Conservation (phyloP, 768 basidiomycete species). For the Chalciporus pseudorubinellus region DNA sequence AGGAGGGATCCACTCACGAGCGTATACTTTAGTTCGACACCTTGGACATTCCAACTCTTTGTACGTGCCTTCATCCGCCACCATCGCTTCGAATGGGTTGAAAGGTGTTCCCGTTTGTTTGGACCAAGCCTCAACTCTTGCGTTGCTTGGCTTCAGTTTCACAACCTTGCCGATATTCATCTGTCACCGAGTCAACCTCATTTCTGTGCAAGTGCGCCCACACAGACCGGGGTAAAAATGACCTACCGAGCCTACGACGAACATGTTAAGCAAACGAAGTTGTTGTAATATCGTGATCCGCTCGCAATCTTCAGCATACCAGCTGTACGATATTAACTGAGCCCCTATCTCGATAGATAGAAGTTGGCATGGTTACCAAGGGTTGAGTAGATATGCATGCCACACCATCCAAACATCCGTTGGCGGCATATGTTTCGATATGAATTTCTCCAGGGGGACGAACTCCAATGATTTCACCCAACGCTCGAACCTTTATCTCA, state of each 20-base stretch:
- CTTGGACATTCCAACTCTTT: constrained; percentile 36
- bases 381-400: constrained; percentile 41
- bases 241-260: constrained; percentile 31
- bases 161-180: constrained; percentile 24
- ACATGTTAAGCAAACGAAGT: constrained; percentile 25
- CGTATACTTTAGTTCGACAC: constrained; percentile 28
- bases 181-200: constrained; percentile 9
- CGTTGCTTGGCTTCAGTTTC: constrained; percentile 11
- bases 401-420: constrained; percentile 43
- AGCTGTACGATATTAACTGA: constrained; percentile 17
- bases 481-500: constrained; percentile 31
- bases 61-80: constrained; percentile 14
- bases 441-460: constrained; percentile 26
- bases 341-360: not conserved
- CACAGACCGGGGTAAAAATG: too few species aligned
- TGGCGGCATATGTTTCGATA: constrained; percentile 31
- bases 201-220: too few species aligned
- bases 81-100: constrained; percentile 37
- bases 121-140: constrained; percentile 20
- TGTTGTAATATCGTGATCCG: constrained; percentile 25
- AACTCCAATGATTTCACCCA: constrained; percentile 30
- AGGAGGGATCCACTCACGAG: constrained; percentile 28
- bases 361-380: constrained; percentile 23
- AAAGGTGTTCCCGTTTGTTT: constrained; percentile 29
- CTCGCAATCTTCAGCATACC: constrained; percentile 35